Conservation (phyloP, 352 stramenopile genomes). For the Globisporangium mamillatum region DNA sequence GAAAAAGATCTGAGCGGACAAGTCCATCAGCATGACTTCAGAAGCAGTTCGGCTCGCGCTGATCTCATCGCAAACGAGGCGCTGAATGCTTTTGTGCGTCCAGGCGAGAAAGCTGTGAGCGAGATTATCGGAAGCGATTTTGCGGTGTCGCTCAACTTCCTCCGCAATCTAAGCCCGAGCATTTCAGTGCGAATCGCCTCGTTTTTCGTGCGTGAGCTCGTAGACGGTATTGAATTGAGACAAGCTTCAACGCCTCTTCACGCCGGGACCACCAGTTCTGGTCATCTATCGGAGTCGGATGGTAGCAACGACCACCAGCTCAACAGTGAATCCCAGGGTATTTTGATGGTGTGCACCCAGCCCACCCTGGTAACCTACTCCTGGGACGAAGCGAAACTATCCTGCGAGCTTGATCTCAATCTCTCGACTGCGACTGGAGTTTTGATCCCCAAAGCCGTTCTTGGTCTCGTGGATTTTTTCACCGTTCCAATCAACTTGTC, state of each 20-base stretch:
- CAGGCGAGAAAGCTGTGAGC: conserved; percentile 7
- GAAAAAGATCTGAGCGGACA: conserved; percentile 19
- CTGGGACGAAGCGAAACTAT: conserved; percentile 46
- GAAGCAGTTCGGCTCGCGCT: neutral
- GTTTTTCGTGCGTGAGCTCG: conserved; percentile 16
- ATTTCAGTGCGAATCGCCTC: conserved; percentile 17
- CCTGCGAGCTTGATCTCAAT: conserved; percentile 47
- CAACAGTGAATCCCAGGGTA: conserved; percentile 16
- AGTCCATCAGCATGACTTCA: neutral
- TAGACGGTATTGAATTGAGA: neutral
- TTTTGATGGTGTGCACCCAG: conserved; percentile 39
- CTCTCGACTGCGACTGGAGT: conserved; percentile 51
- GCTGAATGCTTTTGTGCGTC: conserved; percentile 6
- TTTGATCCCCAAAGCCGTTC: conserved; percentile 46
- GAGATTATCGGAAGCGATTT: conserved; percentile 19
- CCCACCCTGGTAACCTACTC: conserved; percentile 50
- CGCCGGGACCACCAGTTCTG: neutral
- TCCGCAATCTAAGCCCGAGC: conserved; percentile 13
- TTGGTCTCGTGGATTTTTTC: conserved; percentile 57
- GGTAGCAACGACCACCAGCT: neutral
- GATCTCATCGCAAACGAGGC: neutral
- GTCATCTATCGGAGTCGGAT: neutral
- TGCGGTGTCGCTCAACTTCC: conserved; percentile 16
- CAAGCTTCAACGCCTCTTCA: neutral
- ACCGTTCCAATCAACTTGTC: conserved; percentile 28